phyloP scores from a whole-genome alignment of 164 flowering plant genomes.

The Chloranthus sessilifolius region DNA sequence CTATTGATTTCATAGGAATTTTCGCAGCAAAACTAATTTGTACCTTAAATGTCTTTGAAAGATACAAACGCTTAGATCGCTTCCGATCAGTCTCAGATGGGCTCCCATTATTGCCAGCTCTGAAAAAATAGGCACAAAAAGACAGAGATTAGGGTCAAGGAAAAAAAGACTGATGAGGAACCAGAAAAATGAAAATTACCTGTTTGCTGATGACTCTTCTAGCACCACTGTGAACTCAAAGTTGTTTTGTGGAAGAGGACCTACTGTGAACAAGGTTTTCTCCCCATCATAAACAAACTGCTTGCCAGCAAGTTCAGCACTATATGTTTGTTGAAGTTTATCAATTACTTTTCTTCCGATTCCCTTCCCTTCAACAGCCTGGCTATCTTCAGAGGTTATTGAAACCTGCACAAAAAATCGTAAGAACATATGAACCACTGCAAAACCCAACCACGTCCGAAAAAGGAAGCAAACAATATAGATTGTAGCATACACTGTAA shows the following conservation, averaged over 20 bases:
- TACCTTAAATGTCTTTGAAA: constrained; percentile 60
- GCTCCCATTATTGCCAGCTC: constrained; percentile 26
- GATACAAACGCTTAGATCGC: constrained; percentile 46
- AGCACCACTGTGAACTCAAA: constrained; percentile 78
- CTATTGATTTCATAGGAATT: constrained; percentile 82
- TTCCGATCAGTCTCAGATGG: constrained; percentile 57
- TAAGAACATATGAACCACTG: not conserved
- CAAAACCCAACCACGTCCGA: not conserved
- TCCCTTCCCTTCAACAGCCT: constrained; percentile 78
- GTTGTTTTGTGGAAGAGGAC: constrained; percentile 73
- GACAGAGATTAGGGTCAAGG: not conserved
- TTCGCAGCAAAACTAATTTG: constrained; percentile 86
- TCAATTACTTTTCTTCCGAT: constrained; percentile 74
- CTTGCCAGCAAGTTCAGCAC: constrained; percentile 58
- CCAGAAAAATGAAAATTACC: constrained; percentile 25
- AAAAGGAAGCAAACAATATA: not conserved
- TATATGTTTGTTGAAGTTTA: constrained; percentile 62
- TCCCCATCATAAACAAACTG: constrained; percentile 91
- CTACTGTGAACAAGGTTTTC: constrained; percentile 79
- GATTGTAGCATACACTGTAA: constrained; percentile 63
- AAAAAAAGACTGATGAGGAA: not conserved
- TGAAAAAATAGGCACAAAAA: constrained; percentile 1
- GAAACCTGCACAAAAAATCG: constrained; percentile 42
- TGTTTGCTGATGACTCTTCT: constrained; percentile 51
- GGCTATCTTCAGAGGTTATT: constrained; percentile 68